Evolutionary conservation across 306 rosid genomes (phyloP).

Genomic region (Betula pendula): DNA sequence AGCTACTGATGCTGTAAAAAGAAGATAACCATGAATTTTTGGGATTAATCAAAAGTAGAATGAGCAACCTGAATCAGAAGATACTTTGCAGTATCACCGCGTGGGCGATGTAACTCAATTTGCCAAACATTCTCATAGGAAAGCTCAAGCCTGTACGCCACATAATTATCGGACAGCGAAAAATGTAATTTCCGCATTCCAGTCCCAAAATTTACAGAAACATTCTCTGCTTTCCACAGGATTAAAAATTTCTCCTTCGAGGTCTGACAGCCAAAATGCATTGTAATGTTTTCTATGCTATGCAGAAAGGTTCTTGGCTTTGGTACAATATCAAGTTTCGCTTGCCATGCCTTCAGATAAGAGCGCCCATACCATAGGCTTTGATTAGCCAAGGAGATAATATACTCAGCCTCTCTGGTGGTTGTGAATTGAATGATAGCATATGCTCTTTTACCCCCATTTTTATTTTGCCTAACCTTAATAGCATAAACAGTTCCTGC

Average conservation of each 20-base stretch:
- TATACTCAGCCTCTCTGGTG: slow-evolving; percentile 26
- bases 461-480: slow-evolving; percentile 48
- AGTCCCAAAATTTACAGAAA: slow-evolving; percentile 50
- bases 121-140: slow-evolving; percentile 70
- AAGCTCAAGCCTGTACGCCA: slow-evolving; percentile 54
- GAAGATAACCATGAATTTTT: not conserved
- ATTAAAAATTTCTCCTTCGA: slow-evolving; percentile 40
- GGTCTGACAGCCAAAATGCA: slow-evolving; percentile 70
- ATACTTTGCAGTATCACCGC: slow-evolving; percentile 35
- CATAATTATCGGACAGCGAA: slow-evolving; percentile 12
- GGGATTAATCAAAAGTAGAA: not conserved
- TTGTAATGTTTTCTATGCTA: slow-evolving; percentile 34
- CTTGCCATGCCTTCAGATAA: slow-evolving; percentile 41
- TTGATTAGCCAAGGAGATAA: slow-evolving; percentile 31
- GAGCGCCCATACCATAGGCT: slow-evolving; percentile 28
- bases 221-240: slow-evolving; percentile 42
- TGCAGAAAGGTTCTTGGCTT: slow-evolving; percentile 44
- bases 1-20: not conserved
- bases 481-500: slow-evolving; percentile 55
- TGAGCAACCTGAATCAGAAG: slow-evolving; percentile 75
- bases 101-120: slow-evolving; percentile 52
- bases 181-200: slow-evolving; percentile 45
- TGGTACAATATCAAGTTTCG: slow-evolving; percentile 51
- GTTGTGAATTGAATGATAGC: slow-evolving; percentile 67
- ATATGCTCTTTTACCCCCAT: slow-evolving; percentile 32